Evolutionary conservation across 768 basidiomycete genomes (phyloP).

Genomic region (Rhodotorula sphaerocarpa): DNA sequence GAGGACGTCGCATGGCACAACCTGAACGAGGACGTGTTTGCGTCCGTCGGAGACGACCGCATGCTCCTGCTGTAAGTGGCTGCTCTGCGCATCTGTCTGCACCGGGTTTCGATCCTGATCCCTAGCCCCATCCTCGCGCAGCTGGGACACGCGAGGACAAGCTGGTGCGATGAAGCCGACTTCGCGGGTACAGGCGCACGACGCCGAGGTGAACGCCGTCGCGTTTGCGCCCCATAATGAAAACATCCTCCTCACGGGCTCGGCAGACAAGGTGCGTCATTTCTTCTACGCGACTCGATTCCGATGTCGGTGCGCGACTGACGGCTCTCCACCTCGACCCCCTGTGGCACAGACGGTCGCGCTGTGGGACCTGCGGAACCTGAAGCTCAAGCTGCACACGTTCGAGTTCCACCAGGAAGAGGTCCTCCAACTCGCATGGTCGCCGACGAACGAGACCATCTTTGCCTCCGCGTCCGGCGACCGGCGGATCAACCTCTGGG

Average conservation of each 20-base stretch:
- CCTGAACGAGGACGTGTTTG: constrained; percentile 70
- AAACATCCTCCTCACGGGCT: constrained; percentile 77
- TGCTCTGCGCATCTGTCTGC: not conserved
- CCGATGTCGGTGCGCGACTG: too few species aligned
- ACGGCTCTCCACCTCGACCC: not conserved
- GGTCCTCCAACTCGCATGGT: constrained; percentile 89
- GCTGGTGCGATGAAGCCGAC: constrained; percentile 51
- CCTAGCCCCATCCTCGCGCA: constrained; percentile 40
- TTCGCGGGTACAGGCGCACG: constrained; percentile 71
- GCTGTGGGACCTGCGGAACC: constrained; percentile 72
- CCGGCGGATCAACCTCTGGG: constrained; percentile 89
- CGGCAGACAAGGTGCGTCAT: constrained; percentile 72
- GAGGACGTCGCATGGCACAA: constrained; percentile 99
- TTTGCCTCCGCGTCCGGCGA: constrained; percentile 94
- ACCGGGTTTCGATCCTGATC: not conserved
- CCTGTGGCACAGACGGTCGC: constrained; percentile 61
- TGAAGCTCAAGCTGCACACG: constrained; percentile 65
- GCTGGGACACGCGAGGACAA: constrained; percentile 84
- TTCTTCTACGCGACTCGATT: not conserved
- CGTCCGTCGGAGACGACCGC: constrained; percentile 92
- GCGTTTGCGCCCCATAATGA: constrained; percentile 77
- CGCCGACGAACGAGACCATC: constrained; percentile 79
- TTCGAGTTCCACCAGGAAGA: constrained; percentile 93
- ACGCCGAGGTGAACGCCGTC: constrained; percentile 80
- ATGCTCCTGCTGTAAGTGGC: constrained; percentile 76